These are phyloP conservation scores for Cordia subcordata DNA, from an alignment of 257 asterid species.

Conservation along the genomic window DNA sequence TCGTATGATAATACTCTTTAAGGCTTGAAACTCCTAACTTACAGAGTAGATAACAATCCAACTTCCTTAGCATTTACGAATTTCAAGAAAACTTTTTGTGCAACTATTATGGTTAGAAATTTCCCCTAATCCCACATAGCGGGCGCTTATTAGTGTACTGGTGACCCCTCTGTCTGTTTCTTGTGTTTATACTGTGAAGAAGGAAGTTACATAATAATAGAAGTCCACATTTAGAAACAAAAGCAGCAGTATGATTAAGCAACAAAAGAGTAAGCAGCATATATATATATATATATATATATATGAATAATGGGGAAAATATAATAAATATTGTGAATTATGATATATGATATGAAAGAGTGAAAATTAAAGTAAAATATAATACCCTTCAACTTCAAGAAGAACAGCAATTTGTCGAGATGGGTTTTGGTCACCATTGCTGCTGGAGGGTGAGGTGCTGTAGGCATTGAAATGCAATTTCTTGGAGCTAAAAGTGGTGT, in stretches of 20 bases:
- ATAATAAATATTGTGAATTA: background rate
- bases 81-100: no score
- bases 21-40: no score
- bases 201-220: background rate
- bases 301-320: no score
- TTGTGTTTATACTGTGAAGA: no score
- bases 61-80: no score
- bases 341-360: background rate
- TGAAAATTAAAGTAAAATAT: background rate
- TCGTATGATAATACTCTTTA: no score
- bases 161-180: no score
- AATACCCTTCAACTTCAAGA: conserved; percentile 90
- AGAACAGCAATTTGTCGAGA: conserved; percentile 61
- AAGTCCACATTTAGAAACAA: background rate
- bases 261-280: background rate
- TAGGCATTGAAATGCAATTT: conserved; percentile 32
- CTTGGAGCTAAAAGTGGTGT: conserved; percentile 20
- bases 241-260: background rate
- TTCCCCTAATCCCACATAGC: no score
- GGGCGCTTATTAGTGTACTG: no score
- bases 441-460: conserved; percentile 21
- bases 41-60: no score
- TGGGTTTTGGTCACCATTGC: conserved; percentile 24
- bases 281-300: background rate
- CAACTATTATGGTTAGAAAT: no score